phyloP scores from a whole-genome alignment of 331 rosid species.

The Malus hybrid region DNA sequence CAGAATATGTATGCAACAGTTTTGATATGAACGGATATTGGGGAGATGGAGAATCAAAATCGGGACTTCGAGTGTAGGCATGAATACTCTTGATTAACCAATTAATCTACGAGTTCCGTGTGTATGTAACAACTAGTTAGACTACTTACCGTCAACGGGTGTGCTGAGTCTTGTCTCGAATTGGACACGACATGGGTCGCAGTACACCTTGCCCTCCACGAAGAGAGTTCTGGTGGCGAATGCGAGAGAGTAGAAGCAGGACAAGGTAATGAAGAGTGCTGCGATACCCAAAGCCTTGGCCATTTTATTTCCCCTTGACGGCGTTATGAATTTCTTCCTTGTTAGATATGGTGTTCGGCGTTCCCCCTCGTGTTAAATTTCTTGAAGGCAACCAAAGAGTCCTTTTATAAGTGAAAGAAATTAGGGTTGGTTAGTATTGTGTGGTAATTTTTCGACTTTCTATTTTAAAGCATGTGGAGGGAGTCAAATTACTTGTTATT shows the following conservation, averaged over 20 bases:
- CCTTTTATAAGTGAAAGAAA: constrained; percentile 14
- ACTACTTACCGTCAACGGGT: constrained; percentile 23
- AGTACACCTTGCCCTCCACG: constrained; percentile 42
- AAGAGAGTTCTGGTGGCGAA: neutral
- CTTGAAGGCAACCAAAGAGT: neutral
- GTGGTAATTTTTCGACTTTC: neutral
- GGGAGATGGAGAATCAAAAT: too few species aligned
- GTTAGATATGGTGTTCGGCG: neutral
- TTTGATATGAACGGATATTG: neutral
- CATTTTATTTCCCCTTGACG: constrained; percentile 24
- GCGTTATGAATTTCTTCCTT: neutral
- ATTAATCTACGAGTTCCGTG: neutral
- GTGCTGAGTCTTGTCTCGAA: constrained; percentile 37
- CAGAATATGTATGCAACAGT: neutral
- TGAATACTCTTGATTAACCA: neutral
- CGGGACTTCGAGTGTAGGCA: neutral
- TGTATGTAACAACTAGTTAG: neutral
- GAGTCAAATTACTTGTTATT: constrained; percentile 1
- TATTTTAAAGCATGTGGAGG: constrained; percentile 7
- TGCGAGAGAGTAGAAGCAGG: constrained; percentile 22
- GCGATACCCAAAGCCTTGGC: constrained; percentile 14
- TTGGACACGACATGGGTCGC: constrained; percentile 50
- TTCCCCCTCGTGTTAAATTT: constrained; percentile 18
- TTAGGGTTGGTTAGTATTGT: constrained; percentile 4
- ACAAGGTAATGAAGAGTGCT: constrained; percentile 19